Conservation (phyloP, 2,329 filamentous ascomycete genomes). For the Aureobasidium mangrovei region DNA sequence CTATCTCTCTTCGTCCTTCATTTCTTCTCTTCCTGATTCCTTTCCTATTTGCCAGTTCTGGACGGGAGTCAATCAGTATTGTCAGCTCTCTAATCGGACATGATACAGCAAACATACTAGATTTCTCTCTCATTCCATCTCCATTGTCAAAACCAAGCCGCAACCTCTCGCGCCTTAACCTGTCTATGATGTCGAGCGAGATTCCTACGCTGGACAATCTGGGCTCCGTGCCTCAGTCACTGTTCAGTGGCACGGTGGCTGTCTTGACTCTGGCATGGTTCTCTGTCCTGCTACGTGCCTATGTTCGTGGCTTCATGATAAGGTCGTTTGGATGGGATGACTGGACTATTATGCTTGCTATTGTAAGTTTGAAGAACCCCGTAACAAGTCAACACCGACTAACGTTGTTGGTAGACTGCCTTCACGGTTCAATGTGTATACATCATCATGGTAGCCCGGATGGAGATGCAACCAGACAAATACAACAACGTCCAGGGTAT, state of each 20-base stretch:
- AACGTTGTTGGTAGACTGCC: not conserved
- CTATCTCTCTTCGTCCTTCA: not conserved
- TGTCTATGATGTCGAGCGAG: not conserved
- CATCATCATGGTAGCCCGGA: not conserved
- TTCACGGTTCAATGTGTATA: conserved; percentile 10
- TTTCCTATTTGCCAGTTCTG: not conserved
- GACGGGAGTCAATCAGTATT: not conserved
- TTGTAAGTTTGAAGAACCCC: not conserved
- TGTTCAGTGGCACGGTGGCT: conserved; percentile 1
- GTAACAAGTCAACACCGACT: not conserved
- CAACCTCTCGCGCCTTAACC: not conserved
- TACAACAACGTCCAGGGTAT: conserved; percentile 3
- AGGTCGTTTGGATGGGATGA: conserved; percentile 10
- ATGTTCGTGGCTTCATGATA: conserved; percentile 12
- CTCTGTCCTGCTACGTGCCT: conserved; percentile 10
- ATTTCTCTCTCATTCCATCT: not conserved
- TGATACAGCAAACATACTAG: not conserved
- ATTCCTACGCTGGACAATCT: not conserved
- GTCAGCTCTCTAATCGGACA: not conserved
- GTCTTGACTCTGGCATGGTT: conserved; percentile 13
- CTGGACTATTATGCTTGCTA: conserved; percentile 5
- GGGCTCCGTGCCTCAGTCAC: not conserved
- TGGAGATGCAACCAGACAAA: not conserved
- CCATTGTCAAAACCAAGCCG: not conserved
- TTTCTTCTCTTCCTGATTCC: not conserved